Conservation (phyloP, 148 eudicot species). For the Persicaria maculosa region DNA sequence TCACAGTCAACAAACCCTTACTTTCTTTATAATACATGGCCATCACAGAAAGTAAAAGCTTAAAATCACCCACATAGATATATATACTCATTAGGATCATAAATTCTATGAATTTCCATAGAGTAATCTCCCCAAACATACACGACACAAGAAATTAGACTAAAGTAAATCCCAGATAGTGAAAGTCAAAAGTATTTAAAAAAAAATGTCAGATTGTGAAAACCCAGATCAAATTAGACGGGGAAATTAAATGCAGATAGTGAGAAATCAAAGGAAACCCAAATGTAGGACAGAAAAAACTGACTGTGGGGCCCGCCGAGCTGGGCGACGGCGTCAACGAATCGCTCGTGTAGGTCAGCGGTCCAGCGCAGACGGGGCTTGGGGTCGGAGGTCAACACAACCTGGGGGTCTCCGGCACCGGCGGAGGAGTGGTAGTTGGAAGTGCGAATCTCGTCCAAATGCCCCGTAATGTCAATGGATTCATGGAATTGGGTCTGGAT, state of each 20-base stretch:
- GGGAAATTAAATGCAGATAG: constrained; percentile 5
- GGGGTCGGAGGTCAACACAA: constrained; percentile 71
- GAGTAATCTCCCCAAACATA: too few species aligned
- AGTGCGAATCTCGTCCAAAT: constrained; percentile 31
- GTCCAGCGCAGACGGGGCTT: constrained; percentile 91
- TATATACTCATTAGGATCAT: too few species aligned
- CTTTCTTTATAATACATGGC: neutral
- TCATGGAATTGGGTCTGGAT: constrained; percentile 27
- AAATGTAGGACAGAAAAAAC: neutral
- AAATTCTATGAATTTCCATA: too few species aligned
- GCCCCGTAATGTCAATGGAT: constrained; percentile 26
- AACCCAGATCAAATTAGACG: neutral
- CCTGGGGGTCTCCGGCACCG: constrained; percentile 38
- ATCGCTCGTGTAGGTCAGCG: constrained; percentile 75
- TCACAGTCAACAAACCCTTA: neutral
- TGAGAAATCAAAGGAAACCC: neutral
- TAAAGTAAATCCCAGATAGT: neutral
- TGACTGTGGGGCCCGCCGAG: constrained; percentile 77
- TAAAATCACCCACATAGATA: neutral
- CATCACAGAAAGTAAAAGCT: neutral
- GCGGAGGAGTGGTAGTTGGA: constrained; percentile 3
- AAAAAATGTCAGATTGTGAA: neutral
- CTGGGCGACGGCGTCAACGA: constrained; percentile 83
- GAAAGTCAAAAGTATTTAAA: neutral
- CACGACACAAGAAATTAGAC: neutral